Evolutionary conservation across 2,329 filamentous ascomycete genomes (phyloP), one percentile per base, ranked within the genome.

Genomic region (Fusarium graminum): DNA sequence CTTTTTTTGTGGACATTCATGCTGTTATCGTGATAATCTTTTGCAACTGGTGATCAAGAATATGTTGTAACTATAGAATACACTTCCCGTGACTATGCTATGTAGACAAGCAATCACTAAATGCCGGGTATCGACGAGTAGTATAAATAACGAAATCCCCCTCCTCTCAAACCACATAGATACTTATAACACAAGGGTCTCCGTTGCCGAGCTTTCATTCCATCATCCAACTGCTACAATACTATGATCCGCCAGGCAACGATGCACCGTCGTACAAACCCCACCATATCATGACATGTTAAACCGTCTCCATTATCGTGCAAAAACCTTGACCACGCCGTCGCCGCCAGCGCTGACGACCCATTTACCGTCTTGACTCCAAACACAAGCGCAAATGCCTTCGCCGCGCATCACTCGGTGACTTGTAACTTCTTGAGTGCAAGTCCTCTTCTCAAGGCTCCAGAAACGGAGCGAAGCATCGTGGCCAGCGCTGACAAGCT

Each of bases 401-500:
- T 99, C 95, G 46, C 94, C 95, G 50, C 95, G 88, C 94, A 98
- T 97, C 68, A 96, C 86, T 39, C 95, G 88, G 79, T 98, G 94
- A 63, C 88, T 92, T 4, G 93, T 96, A 72, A 99, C 93, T 77
- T 98, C 95, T 78, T 99, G 95, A 6, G 92, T 95, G 81, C 95
- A 99, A 43, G 90, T 91, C 49, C 95, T 88, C 82, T 97, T 99
- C 78, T 99, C 95, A 22, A 99, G 85, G 29, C 92, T 94, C 95
- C 95, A 99, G 85, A 99, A 97, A 28, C 95, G 90, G 56, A 99
- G 88, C 56, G 92, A 95, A 52, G 94, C 94, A 76, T 99, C 95
- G 77, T 99, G 95, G 22, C 95, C 95, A 2, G 93, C 95, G 43
- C 93, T 97, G 46, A 99, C 94, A 12, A 97, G 90, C 81, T 99